Percentiles rank a stretch among this genome's conserved stretches.
Conservation (phyloP, 2,329 filamentous ascomycete species). For the Cercospora canescens region DNA sequence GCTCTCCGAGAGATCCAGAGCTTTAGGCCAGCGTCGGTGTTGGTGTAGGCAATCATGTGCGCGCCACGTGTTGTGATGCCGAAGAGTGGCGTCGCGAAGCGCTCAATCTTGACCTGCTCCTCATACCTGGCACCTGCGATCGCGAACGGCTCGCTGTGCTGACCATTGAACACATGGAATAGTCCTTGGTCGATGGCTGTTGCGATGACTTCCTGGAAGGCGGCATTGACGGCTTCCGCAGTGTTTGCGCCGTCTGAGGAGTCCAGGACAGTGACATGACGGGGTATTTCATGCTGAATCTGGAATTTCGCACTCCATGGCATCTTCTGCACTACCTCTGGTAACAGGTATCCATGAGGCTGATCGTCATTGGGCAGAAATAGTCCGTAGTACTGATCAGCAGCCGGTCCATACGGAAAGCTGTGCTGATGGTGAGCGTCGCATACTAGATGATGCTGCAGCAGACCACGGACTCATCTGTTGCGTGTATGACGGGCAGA, state of each 20-base stretch:
- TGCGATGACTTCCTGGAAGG: conserved; percentile 65
- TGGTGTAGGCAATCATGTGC: conserved; percentile 71
- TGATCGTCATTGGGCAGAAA: conserved; percentile 67
- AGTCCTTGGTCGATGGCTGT: conserved; percentile 47
- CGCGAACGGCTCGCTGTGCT: conserved; percentile 77
- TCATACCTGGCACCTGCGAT: conserved; percentile 64
- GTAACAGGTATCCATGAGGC: conserved; percentile 59
- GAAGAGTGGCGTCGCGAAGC: conserved; percentile 69
- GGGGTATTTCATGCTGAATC: conserved; percentile 43
- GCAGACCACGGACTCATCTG: conserved; percentile 12
- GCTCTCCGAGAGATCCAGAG: conserved; percentile 83
- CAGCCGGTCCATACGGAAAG: conserved; percentile 49
- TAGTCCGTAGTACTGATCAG: conserved; percentile 57
- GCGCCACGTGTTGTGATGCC: conserved; percentile 77
- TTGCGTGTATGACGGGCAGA: conserved; percentile 13
- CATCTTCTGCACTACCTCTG: conserved; percentile 59
- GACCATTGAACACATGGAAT: conserved; percentile 72
- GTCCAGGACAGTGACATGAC: conserved; percentile 31
- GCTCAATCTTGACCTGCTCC: conserved; percentile 70
- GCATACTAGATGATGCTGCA: neutral
- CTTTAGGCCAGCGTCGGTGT: conserved; percentile 56
- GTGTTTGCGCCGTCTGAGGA: conserved; percentile 62
- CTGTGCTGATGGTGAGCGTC: neutral
- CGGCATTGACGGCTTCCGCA: conserved; percentile 55
- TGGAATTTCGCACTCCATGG: conserved; percentile 56